Conservation (phyloP, 495 filamentous ascomycete species). For the Trichodelitschia bisporula region DNA sequence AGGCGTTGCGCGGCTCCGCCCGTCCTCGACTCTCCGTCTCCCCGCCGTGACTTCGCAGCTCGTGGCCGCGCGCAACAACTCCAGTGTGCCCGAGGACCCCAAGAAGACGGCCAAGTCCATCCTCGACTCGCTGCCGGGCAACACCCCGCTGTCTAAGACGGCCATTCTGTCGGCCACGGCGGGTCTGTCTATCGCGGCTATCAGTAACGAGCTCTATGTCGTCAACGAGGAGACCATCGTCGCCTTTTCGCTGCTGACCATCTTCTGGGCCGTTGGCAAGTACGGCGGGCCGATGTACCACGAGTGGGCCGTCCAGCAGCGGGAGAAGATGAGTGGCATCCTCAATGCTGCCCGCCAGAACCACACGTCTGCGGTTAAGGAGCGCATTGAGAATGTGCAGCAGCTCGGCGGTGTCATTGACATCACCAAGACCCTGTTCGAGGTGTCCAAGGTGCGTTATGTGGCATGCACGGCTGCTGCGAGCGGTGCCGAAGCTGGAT, state of each 20-base stretch:
- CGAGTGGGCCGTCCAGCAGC: conserved; percentile 73
- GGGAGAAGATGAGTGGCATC: conserved; percentile 72
- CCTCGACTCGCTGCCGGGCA: conserved; percentile 46
- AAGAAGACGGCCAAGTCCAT: conserved; percentile 89
- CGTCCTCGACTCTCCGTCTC: conserved; percentile 40
- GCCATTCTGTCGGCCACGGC: conserved; percentile 85
- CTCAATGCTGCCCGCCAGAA: conserved; percentile 79
- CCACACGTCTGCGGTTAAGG: conserved; percentile 85
- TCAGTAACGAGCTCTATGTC: conserved; percentile 98
- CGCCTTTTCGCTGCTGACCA: conserved; percentile 63
- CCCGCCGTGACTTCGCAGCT: conserved; percentile 43
- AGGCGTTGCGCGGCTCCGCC: conserved; percentile 83
- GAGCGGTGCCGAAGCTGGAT: no score
- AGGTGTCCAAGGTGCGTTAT: conserved; percentile 75
- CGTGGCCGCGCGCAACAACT: conserved; percentile 37
- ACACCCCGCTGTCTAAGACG: conserved; percentile 44
- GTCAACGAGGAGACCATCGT: conserved; percentile 95
- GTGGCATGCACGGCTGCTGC: no score
- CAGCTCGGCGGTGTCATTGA: conserved; percentile 85
- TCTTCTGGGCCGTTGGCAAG: conserved; percentile 73
- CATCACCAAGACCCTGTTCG: conserved; percentile 87
- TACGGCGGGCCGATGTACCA: conserved; percentile 80
- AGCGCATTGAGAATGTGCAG: conserved; percentile 75
- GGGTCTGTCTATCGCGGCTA: conserved; percentile 74
- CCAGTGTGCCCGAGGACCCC: conserved; percentile 68